A percentile compares a stretch with the other conserved stretches of the same genome.
phyloP scores from a whole-genome alignment of 2,329 filamentous ascomycete genomes.

The Neofusicoccum parvum region DNA sequence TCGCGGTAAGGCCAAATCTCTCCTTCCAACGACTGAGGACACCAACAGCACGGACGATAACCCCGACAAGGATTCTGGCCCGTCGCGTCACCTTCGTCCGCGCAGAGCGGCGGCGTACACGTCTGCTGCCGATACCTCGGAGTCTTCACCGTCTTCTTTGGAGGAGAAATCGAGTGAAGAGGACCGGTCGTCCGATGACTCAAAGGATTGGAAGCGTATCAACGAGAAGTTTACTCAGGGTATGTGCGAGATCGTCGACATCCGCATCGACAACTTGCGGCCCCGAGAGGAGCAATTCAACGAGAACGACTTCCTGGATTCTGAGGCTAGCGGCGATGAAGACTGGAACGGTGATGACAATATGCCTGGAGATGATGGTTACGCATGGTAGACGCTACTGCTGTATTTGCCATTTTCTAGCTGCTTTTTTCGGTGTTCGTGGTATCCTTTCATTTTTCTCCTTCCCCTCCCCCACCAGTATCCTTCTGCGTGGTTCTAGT shows the following conservation, averaged over 20 bases:
- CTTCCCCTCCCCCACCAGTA: too few species aligned
- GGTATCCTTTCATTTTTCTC: too few species aligned
- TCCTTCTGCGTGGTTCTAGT: too few species aligned
- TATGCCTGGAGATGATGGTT: constrained; percentile 40
- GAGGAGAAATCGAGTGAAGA: background rate
- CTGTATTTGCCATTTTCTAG: too few species aligned
- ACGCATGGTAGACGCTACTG: constrained; percentile 36
- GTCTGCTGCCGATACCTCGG: background rate
- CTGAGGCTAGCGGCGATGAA: constrained; percentile 59
- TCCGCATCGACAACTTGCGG: constrained; percentile 76
- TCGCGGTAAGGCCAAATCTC: background rate
- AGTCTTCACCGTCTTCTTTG: background rate
- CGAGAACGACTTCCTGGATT: constrained; percentile 73
- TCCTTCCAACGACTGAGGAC: background rate
- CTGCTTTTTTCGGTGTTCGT: too few species aligned
- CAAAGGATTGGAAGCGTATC: background rate
- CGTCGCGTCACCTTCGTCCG: constrained; percentile 14
- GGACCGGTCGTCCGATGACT: background rate
- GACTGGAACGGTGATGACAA: constrained; percentile 62
- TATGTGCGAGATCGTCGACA: constrained; percentile 69
- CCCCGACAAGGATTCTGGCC: background rate
- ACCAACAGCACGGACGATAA: background rate
- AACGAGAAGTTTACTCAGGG: constrained; percentile 60
- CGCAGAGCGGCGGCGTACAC: background rate
- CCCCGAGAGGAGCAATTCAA: constrained; percentile 67